phyloP scores from a whole-genome alignment of 257 asterid species.

The Penstemon eatonii region DNA sequence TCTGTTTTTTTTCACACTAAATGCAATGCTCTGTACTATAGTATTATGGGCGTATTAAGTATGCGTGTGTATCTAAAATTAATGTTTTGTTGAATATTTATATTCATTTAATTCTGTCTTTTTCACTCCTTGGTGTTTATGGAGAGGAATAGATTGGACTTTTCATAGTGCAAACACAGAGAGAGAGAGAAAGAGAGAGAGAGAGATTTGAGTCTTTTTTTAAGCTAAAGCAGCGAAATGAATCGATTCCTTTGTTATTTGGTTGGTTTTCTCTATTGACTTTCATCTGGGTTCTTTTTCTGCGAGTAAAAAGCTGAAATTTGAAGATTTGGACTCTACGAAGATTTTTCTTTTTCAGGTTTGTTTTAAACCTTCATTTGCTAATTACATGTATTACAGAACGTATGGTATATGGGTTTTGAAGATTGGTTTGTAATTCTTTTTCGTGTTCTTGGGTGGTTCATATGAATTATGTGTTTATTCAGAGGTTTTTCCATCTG shows the following conservation, averaged over 20 bases:
- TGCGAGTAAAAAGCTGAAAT: slow-evolving; percentile 23
- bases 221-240: slow-evolving; percentile 15
- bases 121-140: slow-evolving; percentile 29
- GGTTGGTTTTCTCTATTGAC: slow-evolving; percentile 28
- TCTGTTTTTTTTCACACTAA: slow-evolving; percentile 20
- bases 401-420: slow-evolving; percentile 6
- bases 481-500: slow-evolving; percentile 3
- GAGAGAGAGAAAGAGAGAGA: slow-evolving; percentile 15
- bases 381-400: neutral
- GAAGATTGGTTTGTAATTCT: neutral
- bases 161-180: slow-evolving; percentile 29
- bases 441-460: slow-evolving; percentile 12
- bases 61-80: slow-evolving; percentile 23
- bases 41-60: slow-evolving; percentile 27
- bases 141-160: slow-evolving; percentile 28
- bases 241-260: slow-evolving; percentile 26
- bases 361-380: slow-evolving; percentile 16
- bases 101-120: slow-evolving; percentile 28
- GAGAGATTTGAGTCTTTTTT: slow-evolving; percentile 3
- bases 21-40: slow-evolving; percentile 25
- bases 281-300: slow-evolving; percentile 25
- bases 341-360: slow-evolving; percentile 35
- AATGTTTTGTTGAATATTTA: slow-evolving; percentile 6
- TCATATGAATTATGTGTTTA: neutral
- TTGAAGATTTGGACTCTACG: slow-evolving; percentile 22